Conservation (phyloP, 306 rosid species). For the Casuarina cunninghamiana region DNA sequence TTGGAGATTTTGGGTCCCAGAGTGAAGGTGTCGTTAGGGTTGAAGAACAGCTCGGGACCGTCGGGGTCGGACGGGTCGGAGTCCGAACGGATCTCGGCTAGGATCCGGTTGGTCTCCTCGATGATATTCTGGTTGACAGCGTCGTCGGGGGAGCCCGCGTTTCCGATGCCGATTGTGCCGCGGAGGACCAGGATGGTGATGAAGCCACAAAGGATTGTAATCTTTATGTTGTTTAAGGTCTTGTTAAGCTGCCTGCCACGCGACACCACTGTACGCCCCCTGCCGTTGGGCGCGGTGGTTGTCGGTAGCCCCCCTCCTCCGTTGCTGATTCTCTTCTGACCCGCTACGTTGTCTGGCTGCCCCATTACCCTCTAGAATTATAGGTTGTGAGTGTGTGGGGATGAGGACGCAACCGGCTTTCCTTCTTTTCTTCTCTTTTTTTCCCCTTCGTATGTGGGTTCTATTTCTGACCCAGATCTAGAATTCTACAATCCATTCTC, state of each 20-base stretch:
- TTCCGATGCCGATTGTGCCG: slow-evolving; percentile 88
- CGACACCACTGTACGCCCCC: slow-evolving; percentile 32
- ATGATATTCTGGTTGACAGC: slow-evolving; percentile 60
- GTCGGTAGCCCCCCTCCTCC: slow-evolving; percentile 32
- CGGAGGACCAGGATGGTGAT: slow-evolving; percentile 96
- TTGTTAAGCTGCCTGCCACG: slow-evolving; percentile 93
- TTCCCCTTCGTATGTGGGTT: background rate
- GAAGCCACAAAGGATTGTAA: slow-evolving; percentile 90
- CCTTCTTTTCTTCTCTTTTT: background rate
- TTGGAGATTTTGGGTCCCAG: slow-evolving; percentile 74
- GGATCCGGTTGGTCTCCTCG: slow-evolving; percentile 86
- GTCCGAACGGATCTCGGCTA: slow-evolving; percentile 96
- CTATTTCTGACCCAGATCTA: background rate
- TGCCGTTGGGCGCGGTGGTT: slow-evolving; percentile 28
- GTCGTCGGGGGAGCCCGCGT: slow-evolving; percentile 66
- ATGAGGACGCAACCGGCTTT: too few species aligned
- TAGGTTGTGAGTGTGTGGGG: background rate
- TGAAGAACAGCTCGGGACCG: slow-evolving; percentile 39
- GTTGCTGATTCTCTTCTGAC: slow-evolving; percentile 9
- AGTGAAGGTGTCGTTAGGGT: slow-evolving; percentile 65
- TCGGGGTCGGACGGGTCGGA: slow-evolving; percentile 69
- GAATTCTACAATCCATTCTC: background rate
- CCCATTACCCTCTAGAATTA: background rate
- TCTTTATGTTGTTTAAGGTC: slow-evolving; percentile 87
- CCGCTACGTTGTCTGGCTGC: background rate